These are phyloP conservation scores for Venturia nashicola DNA, from an alignment of 2,329 filamentous ascomycete species.

Conservation along the genomic window DNA sequence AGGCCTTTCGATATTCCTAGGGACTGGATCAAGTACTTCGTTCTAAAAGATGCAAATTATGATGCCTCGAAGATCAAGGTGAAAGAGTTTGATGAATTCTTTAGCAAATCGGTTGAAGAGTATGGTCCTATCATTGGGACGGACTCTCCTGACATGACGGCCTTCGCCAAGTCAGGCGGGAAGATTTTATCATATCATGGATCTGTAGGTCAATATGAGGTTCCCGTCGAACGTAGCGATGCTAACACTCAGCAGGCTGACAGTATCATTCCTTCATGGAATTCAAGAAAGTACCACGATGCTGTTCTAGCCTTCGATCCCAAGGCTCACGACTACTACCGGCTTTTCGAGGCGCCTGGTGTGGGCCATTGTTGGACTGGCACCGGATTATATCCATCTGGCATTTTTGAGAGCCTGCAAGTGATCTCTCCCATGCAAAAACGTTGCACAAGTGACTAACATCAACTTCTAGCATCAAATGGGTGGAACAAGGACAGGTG, in stretches of 20 bases:
- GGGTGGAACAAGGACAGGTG: conserved; percentile 10
- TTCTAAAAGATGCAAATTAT: conserved; percentile 6
- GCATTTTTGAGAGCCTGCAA: conserved; percentile 9
- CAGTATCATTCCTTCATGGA: background rate
- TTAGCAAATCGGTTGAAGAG: conserved; percentile 4
- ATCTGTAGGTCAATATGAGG: background rate
- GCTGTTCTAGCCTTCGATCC: conserved; percentile 7
- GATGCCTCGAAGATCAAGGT: conserved; percentile 1
- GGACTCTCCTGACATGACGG: conserved; percentile 4
- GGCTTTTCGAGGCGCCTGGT: conserved; percentile 12
- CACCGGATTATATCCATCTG: conserved; percentile 3
- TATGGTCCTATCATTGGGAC: conserved; percentile 6
- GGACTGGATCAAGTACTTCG: conserved; percentile 7
- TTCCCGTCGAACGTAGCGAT: background rate
- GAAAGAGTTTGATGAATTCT: conserved; percentile 6
- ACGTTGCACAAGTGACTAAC: too few relatives aligned
- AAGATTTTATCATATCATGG: conserved; percentile 11
- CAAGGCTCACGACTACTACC: conserved; percentile 11
- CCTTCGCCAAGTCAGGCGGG: conserved; percentile 12
- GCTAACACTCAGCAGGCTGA: conserved; percentile 5
- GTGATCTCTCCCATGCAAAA: background rate
- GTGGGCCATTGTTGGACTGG: conserved; percentile 11
- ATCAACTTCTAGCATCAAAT: background rate
- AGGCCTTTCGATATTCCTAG: background rate
- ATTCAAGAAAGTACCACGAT: conserved; percentile 7